These are phyloP conservation scores for Talinum fruticosum DNA, from an alignment of 148 eudicot genomes.

Conservation along the genomic window DNA sequence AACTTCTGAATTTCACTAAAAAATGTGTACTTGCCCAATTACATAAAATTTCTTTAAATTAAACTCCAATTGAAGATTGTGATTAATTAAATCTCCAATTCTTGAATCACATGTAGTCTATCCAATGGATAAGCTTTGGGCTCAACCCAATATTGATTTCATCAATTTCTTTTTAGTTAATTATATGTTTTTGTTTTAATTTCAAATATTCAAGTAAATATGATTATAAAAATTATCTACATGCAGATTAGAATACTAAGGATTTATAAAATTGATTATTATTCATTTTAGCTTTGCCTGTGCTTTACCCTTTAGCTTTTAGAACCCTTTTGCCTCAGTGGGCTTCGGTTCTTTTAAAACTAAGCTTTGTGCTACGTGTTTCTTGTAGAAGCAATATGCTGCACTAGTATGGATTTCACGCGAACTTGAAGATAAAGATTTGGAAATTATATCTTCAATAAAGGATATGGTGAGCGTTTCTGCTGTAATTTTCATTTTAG, in stretches of 20 bases:
- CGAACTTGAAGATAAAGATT: constrained; percentile 61
- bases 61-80: too few relatives aligned
- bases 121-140: not conserved
- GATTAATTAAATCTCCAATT: too few relatives aligned
- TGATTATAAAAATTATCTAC: not conserved
- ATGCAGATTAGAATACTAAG: not conserved
- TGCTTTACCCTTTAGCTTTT: too few relatives aligned
- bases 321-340: too few relatives aligned
- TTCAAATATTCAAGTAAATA: not conserved
- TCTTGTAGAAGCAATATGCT: constrained; percentile 84
- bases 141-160: not conserved
- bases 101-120: too few relatives aligned
- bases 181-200: not conserved
- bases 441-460: constrained; percentile 51
- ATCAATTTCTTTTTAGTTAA: not conserved
- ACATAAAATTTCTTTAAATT: too few relatives aligned
- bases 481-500: not conserved
- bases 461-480: constrained; percentile 64
- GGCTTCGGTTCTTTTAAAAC: too few relatives aligned
- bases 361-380: not conserved
- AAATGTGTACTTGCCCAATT: too few relatives aligned
- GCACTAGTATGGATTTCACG: constrained; percentile 96
- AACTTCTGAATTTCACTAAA: too few relatives aligned
- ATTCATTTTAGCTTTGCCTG: too few relatives aligned
- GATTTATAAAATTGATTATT: not conserved